Percentiles rank a stretch among this genome's conserved stretches.
These are phyloP conservation scores for Botryosphaeria dothidea DNA, from an alignment of 2,329 filamentous ascomycete species.

Conservation along the genomic window DNA sequence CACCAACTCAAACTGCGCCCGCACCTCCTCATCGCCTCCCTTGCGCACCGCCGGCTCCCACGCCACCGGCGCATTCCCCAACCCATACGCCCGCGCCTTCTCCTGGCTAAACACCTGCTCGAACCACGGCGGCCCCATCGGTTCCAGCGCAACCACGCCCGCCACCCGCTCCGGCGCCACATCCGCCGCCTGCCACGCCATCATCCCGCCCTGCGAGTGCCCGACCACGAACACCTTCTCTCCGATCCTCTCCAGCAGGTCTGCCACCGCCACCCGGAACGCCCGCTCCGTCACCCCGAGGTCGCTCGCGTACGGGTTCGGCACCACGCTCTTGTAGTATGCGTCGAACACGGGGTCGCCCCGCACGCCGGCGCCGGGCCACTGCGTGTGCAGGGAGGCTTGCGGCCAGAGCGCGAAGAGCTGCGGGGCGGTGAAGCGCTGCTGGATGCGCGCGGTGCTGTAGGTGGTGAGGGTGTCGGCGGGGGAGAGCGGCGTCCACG, in stretches of 20 bases:
- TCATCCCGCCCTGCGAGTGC: neutral
- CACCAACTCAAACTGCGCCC: neutral
- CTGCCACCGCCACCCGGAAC: slow-evolving; percentile 26
- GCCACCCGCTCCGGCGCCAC: neutral
- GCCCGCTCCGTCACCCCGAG: slow-evolving; percentile 39
- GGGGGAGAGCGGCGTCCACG: slow-evolving; percentile 36
- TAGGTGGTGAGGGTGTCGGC: slow-evolving; percentile 17
- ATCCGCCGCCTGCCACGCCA: neutral
- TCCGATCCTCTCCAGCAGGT: slow-evolving; percentile 20
- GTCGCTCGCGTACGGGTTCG: neutral
- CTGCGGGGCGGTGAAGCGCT: slow-evolving; percentile 39
- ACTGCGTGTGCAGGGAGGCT: slow-evolving; percentile 46
- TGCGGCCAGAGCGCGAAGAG: slow-evolving; percentile 44
- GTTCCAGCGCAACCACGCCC: slow-evolving; percentile 44
- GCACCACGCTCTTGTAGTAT: neutral
- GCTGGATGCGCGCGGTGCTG: slow-evolving; percentile 23
- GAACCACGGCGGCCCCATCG: neutral
- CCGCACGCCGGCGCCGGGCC: slow-evolving; percentile 30
- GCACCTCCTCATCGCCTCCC: neutral
- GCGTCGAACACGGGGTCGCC: slow-evolving; percentile 41
- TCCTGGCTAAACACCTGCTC: neutral
- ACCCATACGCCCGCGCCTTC: neutral
- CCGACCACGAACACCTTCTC: neutral
- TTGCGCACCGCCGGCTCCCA: neutral
- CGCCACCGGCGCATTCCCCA: neutral